These are phyloP conservation scores for Xerocomus minutiporus DNA, from an alignment of 1,284 basidiomycete species.

Conservation along the genomic window DNA sequence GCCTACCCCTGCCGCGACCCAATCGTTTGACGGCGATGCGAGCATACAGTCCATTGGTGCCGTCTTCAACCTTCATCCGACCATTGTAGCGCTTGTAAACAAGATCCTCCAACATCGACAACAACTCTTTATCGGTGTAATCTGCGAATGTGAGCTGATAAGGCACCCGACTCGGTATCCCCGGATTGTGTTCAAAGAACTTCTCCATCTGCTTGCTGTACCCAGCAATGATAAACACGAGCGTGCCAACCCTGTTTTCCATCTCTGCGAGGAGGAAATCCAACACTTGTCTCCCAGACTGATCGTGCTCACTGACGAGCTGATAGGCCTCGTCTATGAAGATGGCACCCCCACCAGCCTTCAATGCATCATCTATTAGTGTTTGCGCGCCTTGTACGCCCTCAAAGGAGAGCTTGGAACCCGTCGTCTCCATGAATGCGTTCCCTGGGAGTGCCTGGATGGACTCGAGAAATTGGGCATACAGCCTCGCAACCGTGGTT, in stretches of 20 bases:
- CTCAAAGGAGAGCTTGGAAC: slow-evolving; percentile 52
- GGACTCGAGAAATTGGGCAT: slow-evolving; percentile 56
- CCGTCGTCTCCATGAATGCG: slow-evolving; percentile 57
- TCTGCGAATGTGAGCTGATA: slow-evolving; percentile 56
- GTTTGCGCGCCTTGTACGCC: slow-evolving; percentile 52
- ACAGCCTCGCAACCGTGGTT: slow-evolving; percentile 64
- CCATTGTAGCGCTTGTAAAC: slow-evolving; percentile 45
- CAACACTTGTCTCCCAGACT: slow-evolving; percentile 50
- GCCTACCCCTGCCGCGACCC: slow-evolving; percentile 46
- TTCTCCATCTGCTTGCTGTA: slow-evolving; percentile 68
- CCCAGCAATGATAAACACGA: slow-evolving; percentile 68
- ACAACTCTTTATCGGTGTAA: slow-evolving; percentile 53
- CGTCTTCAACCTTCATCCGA: slow-evolving; percentile 53
- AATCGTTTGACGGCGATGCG: slow-evolving; percentile 53
- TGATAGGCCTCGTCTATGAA: slow-evolving; percentile 71
- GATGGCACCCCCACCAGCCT: slow-evolving; percentile 55
- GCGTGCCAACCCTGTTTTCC: slow-evolving; percentile 59
- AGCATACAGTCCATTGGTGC: slow-evolving; percentile 49
- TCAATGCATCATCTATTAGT: slow-evolving; percentile 43
- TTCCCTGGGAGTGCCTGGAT: slow-evolving; percentile 49
- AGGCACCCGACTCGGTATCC: slow-evolving; percentile 59
- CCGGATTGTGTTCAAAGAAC: slow-evolving; percentile 72
- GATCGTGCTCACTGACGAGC: slow-evolving; percentile 44
- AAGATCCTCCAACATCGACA: slow-evolving; percentile 48
- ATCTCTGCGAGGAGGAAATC: slow-evolving; percentile 68